These are phyloP conservation scores for Selaginella moellendorffii DNA, from an alignment of 75 land plant genomes.

Conservation along the genomic window DNA sequence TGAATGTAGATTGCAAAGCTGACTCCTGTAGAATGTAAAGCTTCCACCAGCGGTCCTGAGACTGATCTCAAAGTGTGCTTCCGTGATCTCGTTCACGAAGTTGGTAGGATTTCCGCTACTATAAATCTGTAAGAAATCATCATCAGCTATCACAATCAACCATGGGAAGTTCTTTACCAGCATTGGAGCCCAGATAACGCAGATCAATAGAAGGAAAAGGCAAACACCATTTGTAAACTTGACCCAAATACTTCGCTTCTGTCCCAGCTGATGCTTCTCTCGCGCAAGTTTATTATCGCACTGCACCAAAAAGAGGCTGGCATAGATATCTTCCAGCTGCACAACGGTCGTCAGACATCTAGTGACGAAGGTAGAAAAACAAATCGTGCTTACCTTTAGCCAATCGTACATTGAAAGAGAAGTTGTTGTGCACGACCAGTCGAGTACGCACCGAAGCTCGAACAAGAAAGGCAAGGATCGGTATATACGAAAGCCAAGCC, in stretches of 20 bases:
- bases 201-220: slow-evolving; percentile 60
- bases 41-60: slow-evolving; percentile 50
- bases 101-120: slow-evolving; percentile 99
- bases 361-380: not conserved
- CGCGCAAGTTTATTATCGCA: slow-evolving; percentile 79
- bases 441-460: slow-evolving; percentile 96
- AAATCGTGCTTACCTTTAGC: slow-evolving; percentile 58
- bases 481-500: slow-evolving; percentile 74
- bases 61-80: slow-evolving; percentile 53
- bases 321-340: slow-evolving; percentile 93
- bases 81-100: slow-evolving; percentile 60
- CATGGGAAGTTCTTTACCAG: too few species aligned
- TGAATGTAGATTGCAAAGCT: slow-evolving; percentile 41
- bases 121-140: too few species aligned
- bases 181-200: slow-evolving; percentile 98
- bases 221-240: slow-evolving; percentile 90
- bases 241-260: slow-evolving; percentile 67
- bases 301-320: slow-evolving; percentile 86
- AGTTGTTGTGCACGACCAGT: slow-evolving; percentile 97
- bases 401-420: slow-evolving; percentile 98
- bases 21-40: slow-evolving; percentile 55
- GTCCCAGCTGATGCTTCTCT: slow-evolving; percentile 64
- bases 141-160: too few species aligned
- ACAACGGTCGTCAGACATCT: too few species aligned
- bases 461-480: slow-evolving; percentile 88